phyloP scores from a whole-genome alignment of 306 rosid genomes.

The Lathyrus sativus region DNA sequence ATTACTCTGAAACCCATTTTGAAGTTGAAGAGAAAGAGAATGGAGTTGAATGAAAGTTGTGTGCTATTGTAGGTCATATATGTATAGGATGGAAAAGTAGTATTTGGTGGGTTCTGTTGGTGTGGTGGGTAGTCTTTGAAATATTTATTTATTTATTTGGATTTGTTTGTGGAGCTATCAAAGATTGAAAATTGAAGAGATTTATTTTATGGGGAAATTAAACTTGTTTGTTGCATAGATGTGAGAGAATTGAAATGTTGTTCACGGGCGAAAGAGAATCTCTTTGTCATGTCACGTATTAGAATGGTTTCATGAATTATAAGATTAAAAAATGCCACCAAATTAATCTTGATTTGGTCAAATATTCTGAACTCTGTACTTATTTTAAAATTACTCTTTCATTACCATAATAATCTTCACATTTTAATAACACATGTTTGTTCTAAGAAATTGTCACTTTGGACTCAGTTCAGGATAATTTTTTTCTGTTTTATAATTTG shows the following conservation, averaged over 20 bases:
- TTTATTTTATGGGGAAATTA: constrained; percentile 31
- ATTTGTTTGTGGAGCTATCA: constrained; percentile 10
- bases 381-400: too few species aligned
- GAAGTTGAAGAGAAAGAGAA: constrained; percentile 4
- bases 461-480: too few species aligned
- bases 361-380: too few species aligned
- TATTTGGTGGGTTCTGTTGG: constrained; percentile 37
- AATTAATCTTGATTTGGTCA: too few species aligned
- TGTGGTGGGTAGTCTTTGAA: constrained; percentile 38
- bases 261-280: constrained; percentile 36
- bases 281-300: not conserved
- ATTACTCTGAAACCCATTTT: constrained; percentile 54
- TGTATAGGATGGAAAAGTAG: constrained; percentile 21
- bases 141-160: constrained; percentile 22
- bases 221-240: constrained; percentile 32
- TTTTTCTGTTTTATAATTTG: too few species aligned
- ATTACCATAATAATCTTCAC: too few species aligned
- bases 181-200: constrained; percentile 20
- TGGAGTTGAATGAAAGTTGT: constrained; percentile 27
- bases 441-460: too few species aligned
- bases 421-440: too few species aligned
- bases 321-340: too few species aligned
- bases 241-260: constrained; percentile 18
- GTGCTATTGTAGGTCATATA: constrained; percentile 38
- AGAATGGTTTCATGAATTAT: not conserved